Base-by-base conservation (phyloP, 768 basidiomycete species). In the Xerocomus brunneocitrinus region DNA sequence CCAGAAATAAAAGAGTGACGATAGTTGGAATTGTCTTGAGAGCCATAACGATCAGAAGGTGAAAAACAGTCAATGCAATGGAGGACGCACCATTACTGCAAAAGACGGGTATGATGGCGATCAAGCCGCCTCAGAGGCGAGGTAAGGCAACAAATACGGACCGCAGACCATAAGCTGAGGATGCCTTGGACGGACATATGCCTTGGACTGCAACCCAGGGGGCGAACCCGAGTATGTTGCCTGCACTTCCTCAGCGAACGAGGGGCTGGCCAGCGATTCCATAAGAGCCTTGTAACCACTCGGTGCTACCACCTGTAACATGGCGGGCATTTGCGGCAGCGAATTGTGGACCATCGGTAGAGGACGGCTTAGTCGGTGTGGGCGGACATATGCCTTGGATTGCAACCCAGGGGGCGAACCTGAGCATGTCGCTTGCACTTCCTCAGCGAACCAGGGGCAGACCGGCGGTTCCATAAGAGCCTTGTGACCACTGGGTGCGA, bases 1-100 rank as follows among this genome's bases (percentile, higher is more conserved):
- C 59, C 44, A 1, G 25, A 30, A 45, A 28, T n/a, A 55, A 62
- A 62, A 1, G 60, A 62, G 36, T 62, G 61, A 56, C 54, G 32
- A 53, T 54, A 62, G 54, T 59, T 62, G 57, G 54, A 46, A 49
- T 46, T 28, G 40, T 45, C 53, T 51, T 22, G 19, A 3, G 13
- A 51, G 16, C 16, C 8, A 34, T 8, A 31, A 6, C 24, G 19
- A 30, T 34, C 25, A 10, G 13, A 48, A n/a, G 24, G 7, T 8
- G 8, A 24, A 22, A 30, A 16, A 36, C 14, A 44, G 6, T 24
- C 16, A 25, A 35, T 28, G 3, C 14, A 51, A 19, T 2, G 31
- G 25, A 35, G 35, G 13, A 36, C 53, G n/a, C 30, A 60, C 58
- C 54, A 34, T 50, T 8, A 30, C 35, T 40, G 44, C 45, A 24